phyloP scores from a whole-genome alignment of 306 rosid genomes.

The Sechiopsis laciniata region DNA sequence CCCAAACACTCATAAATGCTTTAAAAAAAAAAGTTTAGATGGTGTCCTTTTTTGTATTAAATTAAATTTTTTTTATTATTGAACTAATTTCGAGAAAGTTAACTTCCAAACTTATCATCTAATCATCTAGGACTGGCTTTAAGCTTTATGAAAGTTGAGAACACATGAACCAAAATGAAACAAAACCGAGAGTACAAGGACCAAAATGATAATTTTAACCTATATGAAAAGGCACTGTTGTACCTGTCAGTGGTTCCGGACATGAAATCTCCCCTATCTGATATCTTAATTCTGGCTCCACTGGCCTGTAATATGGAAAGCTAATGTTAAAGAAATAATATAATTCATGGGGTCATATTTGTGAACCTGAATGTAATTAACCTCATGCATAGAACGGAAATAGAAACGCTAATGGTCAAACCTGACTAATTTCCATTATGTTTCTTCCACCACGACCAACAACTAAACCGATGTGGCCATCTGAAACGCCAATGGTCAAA shows the following conservation, averaged over 20 bases:
- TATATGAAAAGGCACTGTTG: neutral
- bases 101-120: too few species aligned
- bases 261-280: slow-evolving; percentile 94
- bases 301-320: slow-evolving; percentile 44
- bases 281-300: slow-evolving; percentile 98
- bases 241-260: slow-evolving; percentile 97
- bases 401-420: neutral
- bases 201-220: too few species aligned
- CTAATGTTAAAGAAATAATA: too few species aligned
- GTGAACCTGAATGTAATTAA: neutral
- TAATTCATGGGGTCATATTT: neutral
- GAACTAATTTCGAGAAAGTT: too few species aligned
- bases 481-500: slow-evolving; percentile 79
- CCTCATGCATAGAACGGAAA: neutral
- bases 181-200: too few species aligned
- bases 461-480: slow-evolving; percentile 89
- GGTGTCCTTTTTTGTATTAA: too few species aligned
- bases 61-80: too few species aligned
- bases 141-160: too few species aligned
- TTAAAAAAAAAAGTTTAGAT: too few species aligned
- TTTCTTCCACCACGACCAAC: slow-evolving; percentile 99
- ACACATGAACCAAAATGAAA: too few species aligned
- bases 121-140: too few species aligned
- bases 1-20: too few species aligned
- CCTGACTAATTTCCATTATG: slow-evolving; percentile 92